phyloP scores from a whole-genome alignment of 2,329 filamentous ascomycete genomes.

The Neurospora sp. region DNA sequence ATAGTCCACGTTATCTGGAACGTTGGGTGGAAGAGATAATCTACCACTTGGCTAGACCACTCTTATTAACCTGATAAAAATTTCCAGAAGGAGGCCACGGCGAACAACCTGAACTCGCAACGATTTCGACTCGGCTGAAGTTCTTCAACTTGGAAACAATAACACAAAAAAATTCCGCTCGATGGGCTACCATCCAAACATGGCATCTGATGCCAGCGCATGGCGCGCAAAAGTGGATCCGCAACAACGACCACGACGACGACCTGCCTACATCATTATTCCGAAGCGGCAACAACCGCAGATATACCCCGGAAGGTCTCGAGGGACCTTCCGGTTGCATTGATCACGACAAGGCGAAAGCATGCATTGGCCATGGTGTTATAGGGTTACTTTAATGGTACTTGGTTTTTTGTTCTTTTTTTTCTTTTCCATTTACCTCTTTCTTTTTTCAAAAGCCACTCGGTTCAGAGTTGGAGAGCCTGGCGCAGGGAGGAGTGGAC shows the following conservation, averaged over 20 bases:
- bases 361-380: slow-evolving; percentile 20
- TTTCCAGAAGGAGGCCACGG: slow-evolving; percentile 21
- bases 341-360: slow-evolving; percentile 12
- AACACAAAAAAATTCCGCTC: slow-evolving; percentile 2
- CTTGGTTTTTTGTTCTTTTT: slow-evolving; percentile 6
- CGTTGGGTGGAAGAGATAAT: slow-evolving; percentile 51
- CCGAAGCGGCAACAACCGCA: neutral
- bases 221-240: neutral
- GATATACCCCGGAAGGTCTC: neutral
- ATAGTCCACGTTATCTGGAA: slow-evolving; percentile 66
- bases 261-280: neutral
- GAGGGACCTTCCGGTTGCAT: neutral
- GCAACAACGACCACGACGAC: neutral
- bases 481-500: neutral
- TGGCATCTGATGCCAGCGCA: neutral
- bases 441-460: slow-evolving; percentile 3
- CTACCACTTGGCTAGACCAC: slow-evolving; percentile 12
- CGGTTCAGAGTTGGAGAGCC: neutral
- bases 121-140: slow-evolving; percentile 15
- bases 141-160: slow-evolving; percentile 15
- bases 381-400: slow-evolving; percentile 5
- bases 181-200: neutral
- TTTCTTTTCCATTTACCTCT: slow-evolving; percentile 1
- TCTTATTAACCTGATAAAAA: slow-evolving; percentile 17
- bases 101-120: slow-evolving; percentile 9